phyloP scores from a whole-genome alignment of 2,329 filamentous ascomycete species.

The Eurotiales sp. region DNA sequence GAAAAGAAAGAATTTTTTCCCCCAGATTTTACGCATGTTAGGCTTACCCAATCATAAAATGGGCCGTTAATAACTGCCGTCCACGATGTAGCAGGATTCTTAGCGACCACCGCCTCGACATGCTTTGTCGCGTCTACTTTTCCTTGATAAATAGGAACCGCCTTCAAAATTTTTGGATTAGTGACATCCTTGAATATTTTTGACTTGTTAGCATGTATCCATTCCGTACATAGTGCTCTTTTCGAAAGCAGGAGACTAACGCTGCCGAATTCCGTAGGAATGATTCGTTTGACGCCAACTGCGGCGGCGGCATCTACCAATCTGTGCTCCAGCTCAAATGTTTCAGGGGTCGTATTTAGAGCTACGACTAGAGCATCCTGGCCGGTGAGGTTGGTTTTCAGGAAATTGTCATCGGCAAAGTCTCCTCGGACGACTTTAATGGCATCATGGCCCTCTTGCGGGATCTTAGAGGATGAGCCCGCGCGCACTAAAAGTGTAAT shows the following conservation, averaged over 20 bases:
- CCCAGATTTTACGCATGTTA: too few relatives aligned
- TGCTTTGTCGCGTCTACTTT: constrained; percentile 8
- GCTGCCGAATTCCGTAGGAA: constrained; percentile 13
- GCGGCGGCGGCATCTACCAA: constrained; percentile 7
- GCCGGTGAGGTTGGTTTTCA: constrained; percentile 1
- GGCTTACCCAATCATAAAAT: constrained; percentile 13
- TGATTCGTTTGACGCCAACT: constrained; percentile 10
- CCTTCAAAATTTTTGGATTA: constrained; percentile 5
- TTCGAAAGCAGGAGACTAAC: constrained; percentile 2
- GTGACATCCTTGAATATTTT: not conserved
- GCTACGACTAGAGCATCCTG: constrained; percentile 8
- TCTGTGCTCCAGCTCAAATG: constrained; percentile 2
- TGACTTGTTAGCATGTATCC: not conserved
- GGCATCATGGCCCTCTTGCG: not conserved
- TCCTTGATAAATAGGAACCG: constrained; percentile 2
- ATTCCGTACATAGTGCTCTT: not conserved
- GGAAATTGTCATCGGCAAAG: not conserved
- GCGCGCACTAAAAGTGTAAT: constrained; percentile 3
- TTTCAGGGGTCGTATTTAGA: constrained; percentile 1
- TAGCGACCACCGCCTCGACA: not conserved
- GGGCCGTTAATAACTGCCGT: constrained; percentile 11
- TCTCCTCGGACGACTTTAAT: constrained; percentile 9
- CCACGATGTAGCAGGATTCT: constrained; percentile 6
- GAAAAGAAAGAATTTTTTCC: too few relatives aligned
- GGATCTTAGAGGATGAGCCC: constrained; percentile 5